phyloP scores from a whole-genome alignment of 2,329 filamentous ascomycete species.

The Penicillium sp. region DNA sequence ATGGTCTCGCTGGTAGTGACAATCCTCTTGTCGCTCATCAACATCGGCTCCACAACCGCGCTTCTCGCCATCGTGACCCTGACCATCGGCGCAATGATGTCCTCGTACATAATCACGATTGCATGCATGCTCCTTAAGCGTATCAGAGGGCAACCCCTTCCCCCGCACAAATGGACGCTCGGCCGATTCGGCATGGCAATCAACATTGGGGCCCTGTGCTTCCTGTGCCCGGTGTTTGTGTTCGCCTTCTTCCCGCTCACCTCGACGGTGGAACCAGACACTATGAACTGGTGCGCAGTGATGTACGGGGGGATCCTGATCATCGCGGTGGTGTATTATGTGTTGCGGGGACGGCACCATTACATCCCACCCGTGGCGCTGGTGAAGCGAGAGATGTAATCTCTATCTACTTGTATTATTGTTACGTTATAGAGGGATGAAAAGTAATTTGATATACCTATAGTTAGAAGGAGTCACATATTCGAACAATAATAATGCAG shows the following conservation, averaged over 20 bases:
- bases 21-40: slow-evolving; percentile 2
- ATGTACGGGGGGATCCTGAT: slow-evolving; percentile 41
- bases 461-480: background rate
- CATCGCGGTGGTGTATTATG: slow-evolving; percentile 40
- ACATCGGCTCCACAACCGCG: background rate
- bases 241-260: slow-evolving; percentile 43
- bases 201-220: slow-evolving; percentile 39
- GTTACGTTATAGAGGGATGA: too few relatives aligned
- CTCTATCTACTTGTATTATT: background rate
- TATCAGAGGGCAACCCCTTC: slow-evolving; percentile 32
- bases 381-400: slow-evolving; percentile 21
- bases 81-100: slow-evolving; percentile 2
- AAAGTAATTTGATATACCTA: background rate
- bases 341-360: slow-evolving; percentile 33
- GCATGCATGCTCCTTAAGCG: slow-evolving; percentile 38
- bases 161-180: slow-evolving; percentile 36
- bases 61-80: slow-evolving; percentile 3
- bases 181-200: slow-evolving; percentile 35
- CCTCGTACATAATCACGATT: slow-evolving; percentile 5
- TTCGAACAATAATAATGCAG: too few relatives aligned
- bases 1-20: slow-evolving; percentile 10
- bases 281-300: slow-evolving; percentile 44
- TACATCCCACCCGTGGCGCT: slow-evolving; percentile 34
- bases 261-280: slow-evolving; percentile 24
- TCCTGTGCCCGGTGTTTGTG: slow-evolving; percentile 34